Conservation (phyloP, 73 alveolate genomes). For the Paramecium primaurelia region DNA sequence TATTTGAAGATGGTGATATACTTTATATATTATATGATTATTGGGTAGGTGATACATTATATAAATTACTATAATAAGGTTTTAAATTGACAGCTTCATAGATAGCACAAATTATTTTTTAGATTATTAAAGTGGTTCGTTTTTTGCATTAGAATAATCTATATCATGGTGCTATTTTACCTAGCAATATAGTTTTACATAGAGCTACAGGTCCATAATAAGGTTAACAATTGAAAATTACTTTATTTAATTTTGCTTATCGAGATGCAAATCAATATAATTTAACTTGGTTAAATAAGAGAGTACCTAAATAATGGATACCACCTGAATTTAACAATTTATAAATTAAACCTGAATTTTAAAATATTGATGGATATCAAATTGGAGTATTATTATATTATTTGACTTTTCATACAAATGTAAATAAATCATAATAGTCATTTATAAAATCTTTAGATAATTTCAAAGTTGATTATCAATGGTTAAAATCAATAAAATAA, state of each 20-base stretch:
- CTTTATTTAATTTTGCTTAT: neutral
- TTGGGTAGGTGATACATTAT: conserved; percentile 37
- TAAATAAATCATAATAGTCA: neutral
- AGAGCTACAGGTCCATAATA: neutral
- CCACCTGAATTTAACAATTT: conserved; percentile 3
- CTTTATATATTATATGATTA: conserved; percentile 4
- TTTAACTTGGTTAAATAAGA: neutral
- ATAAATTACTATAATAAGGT: neutral
- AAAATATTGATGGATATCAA: neutral
- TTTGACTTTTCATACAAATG: neutral
- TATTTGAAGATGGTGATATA: neutral
- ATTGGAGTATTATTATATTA: neutral
- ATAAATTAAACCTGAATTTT: neutral
- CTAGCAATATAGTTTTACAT: neutral
- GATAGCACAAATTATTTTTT: neutral
- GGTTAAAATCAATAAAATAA: neutral
- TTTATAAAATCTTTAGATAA: neutral
- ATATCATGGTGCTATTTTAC: neutral
- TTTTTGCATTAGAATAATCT: neutral
- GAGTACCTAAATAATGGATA: neutral
- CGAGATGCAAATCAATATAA: neutral
- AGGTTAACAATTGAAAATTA: neutral
- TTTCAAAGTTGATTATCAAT: neutral
- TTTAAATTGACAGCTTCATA: neutral
- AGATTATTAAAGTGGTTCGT: neutral